phyloP scores from a whole-genome alignment of 2,329 filamentous ascomycete species.

The Trichoderma sp. region DNA sequence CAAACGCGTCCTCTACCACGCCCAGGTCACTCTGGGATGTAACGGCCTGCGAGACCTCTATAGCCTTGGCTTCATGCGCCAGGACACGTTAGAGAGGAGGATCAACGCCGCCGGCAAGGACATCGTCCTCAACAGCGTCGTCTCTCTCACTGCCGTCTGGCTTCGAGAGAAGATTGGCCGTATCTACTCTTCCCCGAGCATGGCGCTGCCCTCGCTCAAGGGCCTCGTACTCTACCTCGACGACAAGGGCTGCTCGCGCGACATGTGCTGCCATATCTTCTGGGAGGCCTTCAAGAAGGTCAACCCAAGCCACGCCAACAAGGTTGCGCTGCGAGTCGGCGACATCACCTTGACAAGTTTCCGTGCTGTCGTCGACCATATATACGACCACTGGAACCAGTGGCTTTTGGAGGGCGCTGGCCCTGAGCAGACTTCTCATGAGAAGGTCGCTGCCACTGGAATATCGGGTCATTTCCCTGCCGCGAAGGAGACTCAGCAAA shows the following conservation, averaged over 20 bases:
- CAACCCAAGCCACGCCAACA: too few relatives aligned
- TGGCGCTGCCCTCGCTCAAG: background rate
- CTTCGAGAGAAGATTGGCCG: constrained; percentile 32
- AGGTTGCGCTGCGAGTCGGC: constrained; percentile 2
- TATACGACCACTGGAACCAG: constrained; percentile 9
- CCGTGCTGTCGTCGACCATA: constrained; percentile 3
- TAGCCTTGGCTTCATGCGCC: constrained; percentile 35
- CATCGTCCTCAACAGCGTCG: constrained; percentile 30
- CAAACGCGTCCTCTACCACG: constrained; percentile 30
- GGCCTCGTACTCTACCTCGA: constrained; percentile 15
- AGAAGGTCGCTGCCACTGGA: background rate
- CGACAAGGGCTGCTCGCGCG: constrained; percentile 6
- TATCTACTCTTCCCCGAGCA: background rate
- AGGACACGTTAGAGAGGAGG: constrained; percentile 34
- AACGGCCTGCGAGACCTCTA: constrained; percentile 31
- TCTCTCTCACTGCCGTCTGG: constrained; percentile 37
- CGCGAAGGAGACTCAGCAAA: background rate
- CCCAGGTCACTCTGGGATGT: constrained; percentile 34
- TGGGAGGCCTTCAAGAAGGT: constrained; percentile 4
- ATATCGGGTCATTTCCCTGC: too few relatives aligned
- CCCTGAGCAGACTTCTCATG: background rate
- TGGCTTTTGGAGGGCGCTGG: background rate
- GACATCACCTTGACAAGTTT: background rate
- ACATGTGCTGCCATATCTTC: constrained; percentile 24
- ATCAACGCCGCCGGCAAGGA: constrained; percentile 24